A percentile compares a stretch with the other conserved stretches of the same genome.
Conservation (phyloP, 148 eudicot genomes). For the Camellia granthamiana region DNA sequence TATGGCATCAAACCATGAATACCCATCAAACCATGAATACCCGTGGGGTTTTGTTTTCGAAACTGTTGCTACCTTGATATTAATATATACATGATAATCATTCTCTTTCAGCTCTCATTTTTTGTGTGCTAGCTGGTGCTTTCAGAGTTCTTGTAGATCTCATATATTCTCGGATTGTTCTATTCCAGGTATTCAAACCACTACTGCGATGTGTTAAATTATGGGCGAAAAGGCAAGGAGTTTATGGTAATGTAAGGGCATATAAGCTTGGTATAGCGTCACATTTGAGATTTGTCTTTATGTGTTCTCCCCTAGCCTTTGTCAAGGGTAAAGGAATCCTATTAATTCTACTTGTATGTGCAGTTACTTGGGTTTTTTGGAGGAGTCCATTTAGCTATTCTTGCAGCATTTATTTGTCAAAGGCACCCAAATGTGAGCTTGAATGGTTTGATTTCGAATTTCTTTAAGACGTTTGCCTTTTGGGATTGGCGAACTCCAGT, state of each 20-base stretch:
- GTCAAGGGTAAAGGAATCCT: not conserved
- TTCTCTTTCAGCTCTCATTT: not conserved
- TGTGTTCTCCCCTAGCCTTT: not conserved
- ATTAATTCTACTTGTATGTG: not conserved
- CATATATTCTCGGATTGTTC: slow-evolving; percentile 9
- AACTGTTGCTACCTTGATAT: not conserved
- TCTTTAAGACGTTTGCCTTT: slow-evolving; percentile 44
- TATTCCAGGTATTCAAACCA: slow-evolving; percentile 48
- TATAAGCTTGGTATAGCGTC: slow-evolving; percentile 8
- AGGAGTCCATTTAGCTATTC: slow-evolving; percentile 58
- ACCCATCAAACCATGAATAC: not conserved
- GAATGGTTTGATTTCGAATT: slow-evolving; percentile 30
- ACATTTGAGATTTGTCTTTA: not conserved
- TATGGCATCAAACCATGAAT: not conserved
- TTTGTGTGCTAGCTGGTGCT: not conserved
- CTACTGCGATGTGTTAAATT: slow-evolving; percentile 53
- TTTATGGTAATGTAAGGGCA: slow-evolving; percentile 65
- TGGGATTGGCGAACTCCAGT: slow-evolving; percentile 70
- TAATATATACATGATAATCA: not conserved
- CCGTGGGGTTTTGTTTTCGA: not conserved
- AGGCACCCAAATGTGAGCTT: slow-evolving; percentile 47
- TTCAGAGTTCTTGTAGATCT: slow-evolving; percentile 9
- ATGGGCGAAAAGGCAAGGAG: slow-evolving; percentile 65
- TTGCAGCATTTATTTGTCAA: slow-evolving; percentile 48
- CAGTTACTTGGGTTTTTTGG: slow-evolving; percentile 57